Percentiles rank a stretch among this genome's conserved stretches.
phyloP scores from a whole-genome alignment of 306 rosid species.

The Begonia fuchsioides region DNA sequence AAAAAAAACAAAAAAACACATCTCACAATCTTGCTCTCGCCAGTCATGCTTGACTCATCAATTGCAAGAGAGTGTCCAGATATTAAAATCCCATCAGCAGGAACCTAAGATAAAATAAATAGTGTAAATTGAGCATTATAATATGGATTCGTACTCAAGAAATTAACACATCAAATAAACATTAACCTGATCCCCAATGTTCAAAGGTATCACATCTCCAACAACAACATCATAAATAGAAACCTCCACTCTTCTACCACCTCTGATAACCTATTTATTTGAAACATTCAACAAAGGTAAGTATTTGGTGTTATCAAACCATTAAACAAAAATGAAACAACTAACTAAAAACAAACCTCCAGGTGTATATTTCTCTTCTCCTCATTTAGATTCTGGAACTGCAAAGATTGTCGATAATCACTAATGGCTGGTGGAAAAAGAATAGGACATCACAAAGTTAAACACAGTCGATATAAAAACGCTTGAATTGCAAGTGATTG shows the following conservation, averaged over 20 bases:
- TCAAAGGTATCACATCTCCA: constrained; percentile 84
- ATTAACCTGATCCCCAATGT: constrained; percentile 75
- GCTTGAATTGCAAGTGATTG: not conserved
- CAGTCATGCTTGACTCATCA: constrained; percentile 96
- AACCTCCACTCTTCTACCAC: constrained; percentile 76
- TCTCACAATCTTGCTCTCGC: constrained; percentile 92
- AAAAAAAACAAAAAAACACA: constrained; percentile 10
- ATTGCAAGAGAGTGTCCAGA: constrained; percentile 78
- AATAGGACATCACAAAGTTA: constrained; percentile 5
- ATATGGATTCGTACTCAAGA: not conserved
- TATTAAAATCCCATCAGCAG: constrained; percentile 80
- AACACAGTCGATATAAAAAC: not conserved
- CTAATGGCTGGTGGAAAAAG: constrained; percentile 47
- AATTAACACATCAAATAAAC: constrained; percentile 3
- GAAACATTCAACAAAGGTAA: constrained; percentile 4
- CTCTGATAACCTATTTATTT: constrained; percentile 55
- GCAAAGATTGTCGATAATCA: constrained; percentile 92
- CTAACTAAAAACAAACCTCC: constrained; percentile 34
- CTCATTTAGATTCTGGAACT: constrained; percentile 79
- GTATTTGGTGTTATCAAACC: not conserved
- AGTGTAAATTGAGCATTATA: constrained; percentile 8
- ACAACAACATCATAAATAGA: constrained; percentile 84
- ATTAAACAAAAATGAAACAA: not conserved
- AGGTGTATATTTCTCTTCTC: constrained; percentile 87
- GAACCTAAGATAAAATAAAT: constrained; percentile 40